Evolutionary conservation across 768 basidiomycete genomes (phyloP).

Genomic region (Pleurotus tuoliensis): DNA sequence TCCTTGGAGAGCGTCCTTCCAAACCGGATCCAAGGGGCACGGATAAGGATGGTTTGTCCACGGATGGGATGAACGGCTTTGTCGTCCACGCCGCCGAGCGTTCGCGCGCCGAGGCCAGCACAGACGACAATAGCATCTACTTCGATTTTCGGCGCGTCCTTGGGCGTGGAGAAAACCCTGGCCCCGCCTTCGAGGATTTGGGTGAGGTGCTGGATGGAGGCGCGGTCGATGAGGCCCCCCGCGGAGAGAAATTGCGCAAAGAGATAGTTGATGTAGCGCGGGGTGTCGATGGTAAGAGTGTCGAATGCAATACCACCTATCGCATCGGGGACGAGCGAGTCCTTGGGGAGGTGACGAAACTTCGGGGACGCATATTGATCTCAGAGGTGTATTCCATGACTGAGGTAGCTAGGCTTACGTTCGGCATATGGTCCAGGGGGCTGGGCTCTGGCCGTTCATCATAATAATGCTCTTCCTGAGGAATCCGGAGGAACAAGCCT

Average conservation of each 20-base stretch:
- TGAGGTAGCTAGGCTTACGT: conserved; percentile 29
- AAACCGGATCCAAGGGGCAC: conserved; percentile 63
- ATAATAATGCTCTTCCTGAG: conserved; percentile 58
- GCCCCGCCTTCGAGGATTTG: conserved; percentile 66
- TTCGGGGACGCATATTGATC: too few species aligned
- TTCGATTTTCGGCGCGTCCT: conserved; percentile 23
- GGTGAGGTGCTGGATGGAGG: conserved; percentile 61
- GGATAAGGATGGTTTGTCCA: conserved; percentile 78
- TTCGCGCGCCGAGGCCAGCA: conserved; percentile 68
- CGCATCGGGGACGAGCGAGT: conserved; percentile 29
- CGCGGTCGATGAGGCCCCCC: conserved; percentile 63
- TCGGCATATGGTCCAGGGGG: conserved; percentile 49
- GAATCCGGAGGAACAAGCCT: conserved; percentile 59
- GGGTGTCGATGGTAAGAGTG: conserved; percentile 68
- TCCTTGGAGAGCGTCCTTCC: conserved; percentile 43
- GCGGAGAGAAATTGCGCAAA: conserved; percentile 53
- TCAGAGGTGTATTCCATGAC: too few species aligned
- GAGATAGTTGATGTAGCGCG: conserved; percentile 70
- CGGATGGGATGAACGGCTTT: conserved; percentile 68
- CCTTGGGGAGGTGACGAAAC: conserved; percentile 32
- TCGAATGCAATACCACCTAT: conserved; percentile 54
- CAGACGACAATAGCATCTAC: conserved; percentile 63
- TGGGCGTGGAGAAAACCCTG: conserved; percentile 26
- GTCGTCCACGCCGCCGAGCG: conserved; percentile 82
- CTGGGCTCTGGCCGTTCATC: conserved; percentile 35